Evolutionary conservation across 2,329 filamentous ascomycete species (phyloP).

Genomic region (Cordyceps pruinosa): DNA sequence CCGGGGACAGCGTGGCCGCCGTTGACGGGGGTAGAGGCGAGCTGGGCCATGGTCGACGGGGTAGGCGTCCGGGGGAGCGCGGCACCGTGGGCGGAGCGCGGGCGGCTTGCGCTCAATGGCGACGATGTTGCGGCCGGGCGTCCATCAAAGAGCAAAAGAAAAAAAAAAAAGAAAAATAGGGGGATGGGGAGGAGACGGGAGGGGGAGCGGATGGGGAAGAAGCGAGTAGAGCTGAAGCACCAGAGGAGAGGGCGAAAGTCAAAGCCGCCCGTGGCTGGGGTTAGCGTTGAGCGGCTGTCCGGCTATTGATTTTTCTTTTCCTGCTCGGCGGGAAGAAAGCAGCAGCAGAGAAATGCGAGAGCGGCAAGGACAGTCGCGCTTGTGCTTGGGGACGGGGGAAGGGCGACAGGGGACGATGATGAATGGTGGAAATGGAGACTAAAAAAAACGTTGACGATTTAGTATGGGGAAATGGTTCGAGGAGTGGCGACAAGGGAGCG

Average conservation of each 20-base stretch:
- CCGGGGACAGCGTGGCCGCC: neutral
- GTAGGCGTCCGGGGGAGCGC: neutral
- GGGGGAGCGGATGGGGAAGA: neutral
- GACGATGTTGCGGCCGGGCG: neutral
- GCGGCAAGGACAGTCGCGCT: neutral
- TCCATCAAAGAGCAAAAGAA: slow-evolving; percentile 1
- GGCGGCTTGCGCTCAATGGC: slow-evolving; percentile 3
- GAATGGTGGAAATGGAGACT: neutral
- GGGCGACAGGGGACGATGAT: neutral
- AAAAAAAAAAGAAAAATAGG: too few relatives aligned
- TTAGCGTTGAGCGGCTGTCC: neutral
- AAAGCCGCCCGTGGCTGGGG: neutral
- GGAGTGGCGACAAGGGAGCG: too few relatives aligned
- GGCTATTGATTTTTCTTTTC: too few relatives aligned
- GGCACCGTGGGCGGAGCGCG: neutral
- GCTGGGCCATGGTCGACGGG: neutral
- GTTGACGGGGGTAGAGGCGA: neutral
- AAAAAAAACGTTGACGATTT: neutral
- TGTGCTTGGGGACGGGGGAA: neutral
- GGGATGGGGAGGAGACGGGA: neutral
- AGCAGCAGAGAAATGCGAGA: neutral
- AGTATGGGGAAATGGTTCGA: neutral
- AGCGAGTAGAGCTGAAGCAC: neutral
- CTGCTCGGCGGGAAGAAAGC: neutral
- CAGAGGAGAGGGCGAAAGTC: neutral